phyloP scores from a whole-genome alignment of 2,329 filamentous ascomycete species.

The Dothidotthia symphoricarpi region DNA sequence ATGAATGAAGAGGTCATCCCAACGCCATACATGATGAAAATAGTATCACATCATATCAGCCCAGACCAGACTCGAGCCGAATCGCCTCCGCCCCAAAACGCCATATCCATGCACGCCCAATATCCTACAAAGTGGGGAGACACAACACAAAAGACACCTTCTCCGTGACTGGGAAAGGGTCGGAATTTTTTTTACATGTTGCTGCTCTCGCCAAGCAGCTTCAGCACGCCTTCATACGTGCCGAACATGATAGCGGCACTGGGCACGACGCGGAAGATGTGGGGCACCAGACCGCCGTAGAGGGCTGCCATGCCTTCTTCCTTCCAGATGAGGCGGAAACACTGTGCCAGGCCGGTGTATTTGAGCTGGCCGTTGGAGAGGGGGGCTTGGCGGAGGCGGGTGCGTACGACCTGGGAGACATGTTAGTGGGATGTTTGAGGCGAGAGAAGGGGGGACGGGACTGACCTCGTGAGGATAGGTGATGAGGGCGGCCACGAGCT shows the following conservation, averaged over 20 bases:
- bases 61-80: too few species aligned
- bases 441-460: too few species aligned
- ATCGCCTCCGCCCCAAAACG: too few species aligned
- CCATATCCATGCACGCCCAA: constrained; percentile 9
- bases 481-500: constrained; percentile 77
- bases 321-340: constrained; percentile 81
- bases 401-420: constrained; percentile 66
- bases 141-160: too few species aligned
- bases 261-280: constrained; percentile 86
- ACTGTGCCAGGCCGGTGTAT: constrained; percentile 85
- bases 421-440: too few species aligned
- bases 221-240: constrained; percentile 64
- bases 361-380: constrained; percentile 68
- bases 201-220: constrained; percentile 47
- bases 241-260: constrained; percentile 96
- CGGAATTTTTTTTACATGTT: too few species aligned
- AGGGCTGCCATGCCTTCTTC: constrained; percentile 84
- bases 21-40: too few species aligned
- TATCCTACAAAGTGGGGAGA: too few species aligned
- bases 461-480: constrained; percentile 96
- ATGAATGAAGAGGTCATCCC: too few species aligned
- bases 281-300: constrained; percentile 88
- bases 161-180: too few species aligned
- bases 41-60: too few species aligned
- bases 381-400: constrained; percentile 82